Evolutionary conservation across 2,329 filamentous ascomycete genomes (phyloP).

Genomic region (Phoma sp.): DNA sequence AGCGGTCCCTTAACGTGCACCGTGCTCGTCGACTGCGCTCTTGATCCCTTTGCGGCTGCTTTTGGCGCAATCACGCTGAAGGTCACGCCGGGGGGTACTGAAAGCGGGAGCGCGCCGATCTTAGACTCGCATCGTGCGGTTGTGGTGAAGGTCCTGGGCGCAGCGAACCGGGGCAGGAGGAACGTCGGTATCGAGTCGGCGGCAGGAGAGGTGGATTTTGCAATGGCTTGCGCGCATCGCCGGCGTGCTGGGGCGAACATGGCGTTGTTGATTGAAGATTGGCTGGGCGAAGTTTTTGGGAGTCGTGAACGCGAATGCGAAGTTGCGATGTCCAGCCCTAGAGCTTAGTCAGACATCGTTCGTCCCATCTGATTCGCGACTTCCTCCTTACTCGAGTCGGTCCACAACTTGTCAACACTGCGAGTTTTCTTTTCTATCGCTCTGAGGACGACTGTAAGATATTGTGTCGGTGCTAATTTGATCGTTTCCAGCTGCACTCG

Average conservation of each 20-base stretch:
- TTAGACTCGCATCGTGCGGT: conserved; percentile 74
- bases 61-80: conserved; percentile 71
- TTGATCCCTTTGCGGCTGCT: conserved; percentile 62
- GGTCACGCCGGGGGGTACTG: conserved; percentile 65
- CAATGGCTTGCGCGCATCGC: conserved; percentile 60
- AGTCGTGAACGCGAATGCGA: conserved; percentile 14
- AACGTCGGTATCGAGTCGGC: conserved; percentile 70
- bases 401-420: background rate
- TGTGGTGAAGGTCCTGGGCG: conserved; percentile 71
- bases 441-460: background rate
- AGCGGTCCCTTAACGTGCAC: conserved; percentile 82
- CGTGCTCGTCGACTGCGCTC: conserved; percentile 67
- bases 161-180: conserved; percentile 67
- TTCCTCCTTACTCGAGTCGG: conserved; percentile 2
- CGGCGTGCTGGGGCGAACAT: conserved; percentile 72
- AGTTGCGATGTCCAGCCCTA: conserved; percentile 15
- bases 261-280: conserved; percentile 31
- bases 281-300: conserved; percentile 34
- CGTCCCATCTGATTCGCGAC: conserved; percentile 10
- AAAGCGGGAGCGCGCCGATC: conserved; percentile 72
- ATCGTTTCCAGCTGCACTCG: background rate
- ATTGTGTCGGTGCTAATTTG: background rate
- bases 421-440: background rate
- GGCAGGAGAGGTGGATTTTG: conserved; percentile 51
- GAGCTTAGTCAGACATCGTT: background rate